Evolutionary conservation across 805 yeast genomes (phyloP), one percentile per base, ranked within the genome.

Genomic region (Barnettozyma salicaria): DNA sequence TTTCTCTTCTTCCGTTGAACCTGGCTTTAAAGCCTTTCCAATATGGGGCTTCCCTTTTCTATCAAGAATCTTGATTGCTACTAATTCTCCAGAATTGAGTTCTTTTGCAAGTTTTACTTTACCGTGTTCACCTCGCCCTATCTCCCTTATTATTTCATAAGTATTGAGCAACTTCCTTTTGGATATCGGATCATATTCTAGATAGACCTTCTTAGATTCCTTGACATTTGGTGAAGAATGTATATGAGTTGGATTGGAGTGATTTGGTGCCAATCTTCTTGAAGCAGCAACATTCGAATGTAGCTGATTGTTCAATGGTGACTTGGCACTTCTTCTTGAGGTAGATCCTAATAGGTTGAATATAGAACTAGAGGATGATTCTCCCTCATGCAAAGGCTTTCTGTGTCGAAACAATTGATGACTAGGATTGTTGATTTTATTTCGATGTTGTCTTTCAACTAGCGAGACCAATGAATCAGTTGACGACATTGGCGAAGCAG

Each of bases 111-210:
- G 68, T 58, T 92, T 92, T 29, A 92, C 98, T 58, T 87, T 90
- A n/a, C 98, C 97, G 61, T 90, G 97, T 58, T 89, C 96, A n/a
- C 98, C 98, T 24, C 84, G 70, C 9, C 98, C 98, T 20, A 92
- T 68, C 61, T 89, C 97, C 19, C 73, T 69, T 21, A 88, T 61
- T 25, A 92, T 84, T 59, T 92, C 98, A 56, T 89, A 92, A 0
- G 94, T 78, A 61, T 92, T 92, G 43, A 92, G 68, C 24, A 81
- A 77, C 55, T 89, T 84, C 34, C 92, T 74, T 43, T 81, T 78
- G 1, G 81, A 77, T 5, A 82, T 72, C 0, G 97, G 97, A 58
- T 92, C 96, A 61, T 86, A 88, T 49, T 89, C 95, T 26, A 90
- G 71, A 24, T 71, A 74, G 12, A 92, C 85, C 41, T 74, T 73